Evolutionary conservation across 139 green algal genomes (phyloP), one percentile per base, ranked within the genome.

Genomic region (Gonium pectorale): DNA sequence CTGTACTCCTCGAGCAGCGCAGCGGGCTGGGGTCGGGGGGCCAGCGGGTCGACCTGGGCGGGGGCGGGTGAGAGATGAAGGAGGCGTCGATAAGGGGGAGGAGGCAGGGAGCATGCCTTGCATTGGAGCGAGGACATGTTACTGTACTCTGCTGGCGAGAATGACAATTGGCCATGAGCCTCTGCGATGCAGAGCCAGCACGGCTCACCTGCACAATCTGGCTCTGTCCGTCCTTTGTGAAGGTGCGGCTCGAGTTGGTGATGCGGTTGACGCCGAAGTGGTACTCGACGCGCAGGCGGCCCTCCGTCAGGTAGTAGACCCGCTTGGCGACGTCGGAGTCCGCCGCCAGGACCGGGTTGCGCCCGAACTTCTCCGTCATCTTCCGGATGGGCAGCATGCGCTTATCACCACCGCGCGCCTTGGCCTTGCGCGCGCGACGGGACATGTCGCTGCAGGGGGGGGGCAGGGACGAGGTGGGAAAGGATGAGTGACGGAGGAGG

Each of bases 291-390:
- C 82, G 73, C 78, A 95, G 93, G 44, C 79, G 86, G 37, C 92
- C 90, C 51, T 90, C 68, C 3, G 83, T 78, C n/a, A 96, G 62
- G 81, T 94, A 91, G 80, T 94, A 97, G 35, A 92, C 91, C 19
- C 92, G 89, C 89, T 94, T 95, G 51, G 90, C 90, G 35, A 98
- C 90, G 67, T 96, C 94, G 26, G 62, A 9, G 78, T 84, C 78
- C 40, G 75, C 80, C 22, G 79, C 64, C 59, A 91, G 38, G 6
- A 54, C 52, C 1, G 72, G 2, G 66, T 95, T 90, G 33, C 92
- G 87, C 0, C 44, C 24, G 71, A 94, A 98, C 90, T 96, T 97
- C 86, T 97, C 90, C 8, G 92, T 95, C 88, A 97, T 94, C 88
- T 97, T 97, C 37, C 84, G 29, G 70, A 97, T 93, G 29, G 91